Conservation (phyloP, 2,329 filamentous ascomycete genomes). For the Cladosporium sp. region DNA sequence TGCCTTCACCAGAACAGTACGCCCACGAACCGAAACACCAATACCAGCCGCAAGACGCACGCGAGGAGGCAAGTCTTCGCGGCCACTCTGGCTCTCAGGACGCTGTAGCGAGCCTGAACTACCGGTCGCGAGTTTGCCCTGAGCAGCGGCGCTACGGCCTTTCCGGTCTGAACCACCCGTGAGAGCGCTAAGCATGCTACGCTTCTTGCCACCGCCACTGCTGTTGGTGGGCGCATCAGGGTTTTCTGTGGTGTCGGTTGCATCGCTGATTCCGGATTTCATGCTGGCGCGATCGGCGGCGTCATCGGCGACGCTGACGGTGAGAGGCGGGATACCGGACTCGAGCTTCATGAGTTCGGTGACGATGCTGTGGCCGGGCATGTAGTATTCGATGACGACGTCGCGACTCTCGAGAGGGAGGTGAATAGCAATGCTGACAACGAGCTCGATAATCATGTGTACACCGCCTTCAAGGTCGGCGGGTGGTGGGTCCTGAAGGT, state of each 20-base stretch:
- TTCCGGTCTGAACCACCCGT: constrained; percentile 40
- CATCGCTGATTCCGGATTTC: constrained; percentile 41
- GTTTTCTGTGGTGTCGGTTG: constrained; percentile 34
- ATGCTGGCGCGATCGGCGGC: constrained; percentile 45
- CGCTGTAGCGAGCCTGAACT: constrained; percentile 42
- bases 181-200: constrained; percentile 48
- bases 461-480: constrained; percentile 83
- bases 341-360: constrained; percentile 84
- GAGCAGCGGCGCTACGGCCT: constrained; percentile 33
- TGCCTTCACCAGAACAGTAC: constrained; percentile 52
- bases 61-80: constrained; percentile 46
- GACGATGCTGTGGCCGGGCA: constrained; percentile 72
- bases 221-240: constrained; percentile 24
- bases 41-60: constrained; percentile 53
- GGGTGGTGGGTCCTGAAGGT: constrained; percentile 75
- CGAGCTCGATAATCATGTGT: constrained; percentile 89
- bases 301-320: constrained; percentile 46
- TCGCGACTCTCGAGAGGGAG: constrained; percentile 89
- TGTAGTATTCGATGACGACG: constrained; percentile 81
- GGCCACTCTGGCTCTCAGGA: constrained; percentile 44
- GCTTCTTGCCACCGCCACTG: constrained; percentile 31
- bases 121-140: constrained; percentile 41
- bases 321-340: constrained; percentile 52
- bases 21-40: constrained; percentile 51
- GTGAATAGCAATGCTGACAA: constrained; percentile 81